These are phyloP conservation scores for Megacollybia marginata DNA, from an alignment of 768 basidiomycete genomes.

Conservation along the genomic window DNA sequence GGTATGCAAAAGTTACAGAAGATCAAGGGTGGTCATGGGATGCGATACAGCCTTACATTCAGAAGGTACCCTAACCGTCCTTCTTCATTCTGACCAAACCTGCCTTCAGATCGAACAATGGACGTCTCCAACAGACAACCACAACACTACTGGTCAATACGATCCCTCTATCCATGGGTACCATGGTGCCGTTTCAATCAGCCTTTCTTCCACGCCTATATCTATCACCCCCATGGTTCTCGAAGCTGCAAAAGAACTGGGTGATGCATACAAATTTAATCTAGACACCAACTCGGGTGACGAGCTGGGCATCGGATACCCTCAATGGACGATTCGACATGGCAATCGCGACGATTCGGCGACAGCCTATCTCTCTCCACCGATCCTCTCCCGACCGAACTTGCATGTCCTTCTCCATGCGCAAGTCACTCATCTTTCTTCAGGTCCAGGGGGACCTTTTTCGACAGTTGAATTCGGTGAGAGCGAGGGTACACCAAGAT, in stretches of 20 bases:
- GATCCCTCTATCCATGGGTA: constrained; percentile 22
- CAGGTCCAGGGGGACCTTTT: neutral
- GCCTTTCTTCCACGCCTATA: constrained; percentile 15
- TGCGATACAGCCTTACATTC: constrained; percentile 6
- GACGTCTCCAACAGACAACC: constrained; percentile 9
- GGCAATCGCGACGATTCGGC: constrained; percentile 16
- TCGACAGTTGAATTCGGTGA: constrained; percentile 1
- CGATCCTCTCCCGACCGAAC: constrained; percentile 14
- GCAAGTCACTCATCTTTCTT: constrained; percentile 3
- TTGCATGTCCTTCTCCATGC: constrained; percentile 14
- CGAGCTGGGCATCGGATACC: constrained; percentile 24
- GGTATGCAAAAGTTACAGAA: constrained; percentile 7
- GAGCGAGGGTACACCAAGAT: constrained; percentile 1
- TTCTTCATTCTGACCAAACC: neutral
- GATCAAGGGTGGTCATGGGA: constrained; percentile 17
- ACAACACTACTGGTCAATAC: constrained; percentile 16
- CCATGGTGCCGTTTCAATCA: constrained; percentile 19
- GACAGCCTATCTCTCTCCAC: constrained; percentile 15
- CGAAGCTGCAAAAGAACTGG: constrained; percentile 23
- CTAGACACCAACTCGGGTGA: constrained; percentile 35
- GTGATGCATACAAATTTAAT: constrained; percentile 31
- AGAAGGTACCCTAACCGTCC: constrained; percentile 2
- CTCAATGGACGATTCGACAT: constrained; percentile 12
- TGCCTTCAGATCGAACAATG: constrained; percentile 4
- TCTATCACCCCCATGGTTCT: constrained; percentile 26